These are phyloP conservation scores for Paspalum vaginatum DNA, from an alignment of 176 grass and related monocot species.

Conservation along the genomic window DNA sequence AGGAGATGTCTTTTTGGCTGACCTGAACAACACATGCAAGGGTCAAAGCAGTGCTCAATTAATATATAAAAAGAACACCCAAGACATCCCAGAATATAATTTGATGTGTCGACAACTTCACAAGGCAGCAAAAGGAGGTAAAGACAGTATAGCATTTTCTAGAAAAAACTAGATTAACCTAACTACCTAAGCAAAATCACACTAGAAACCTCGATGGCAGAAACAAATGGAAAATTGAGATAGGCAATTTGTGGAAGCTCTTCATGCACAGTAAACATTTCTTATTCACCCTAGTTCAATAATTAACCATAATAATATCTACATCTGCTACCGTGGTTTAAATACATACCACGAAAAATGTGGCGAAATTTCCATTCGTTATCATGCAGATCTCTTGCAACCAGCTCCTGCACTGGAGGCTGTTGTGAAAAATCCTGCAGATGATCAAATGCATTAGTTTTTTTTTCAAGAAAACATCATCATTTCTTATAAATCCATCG, in stretches of 20 bases:
- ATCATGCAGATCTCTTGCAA: slow-evolving; percentile 88
- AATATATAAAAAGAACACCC: not conserved
- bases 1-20: slow-evolving; percentile 97
- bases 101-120: slow-evolving; percentile 3
- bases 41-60: slow-evolving; percentile 10
- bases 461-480: too few relatives aligned
- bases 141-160: slow-evolving; percentile 5
- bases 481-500: slow-evolving; percentile 19
- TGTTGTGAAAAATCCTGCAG: slow-evolving; percentile 89
- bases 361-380: slow-evolving; percentile 99
- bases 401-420: slow-evolving; percentile 85
- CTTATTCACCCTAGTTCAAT: slow-evolving; percentile 6
- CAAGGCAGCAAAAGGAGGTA: slow-evolving; percentile 4
- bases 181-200: slow-evolving; percentile 25
- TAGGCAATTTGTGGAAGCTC: not conserved
- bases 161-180: not conserved
- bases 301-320: not conserved
- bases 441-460: not conserved
- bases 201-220: not conserved
- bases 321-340: slow-evolving; percentile 8
- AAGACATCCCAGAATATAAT: slow-evolving; percentile 16
- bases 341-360: slow-evolving; percentile 81
- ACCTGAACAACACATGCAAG: slow-evolving; percentile 58
- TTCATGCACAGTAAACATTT: not conserved
- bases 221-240: not conserved